Conservation (phyloP, 176 grass and related monocot species). For the barley (Hordeum vulgare) region MorexV3_pseudomolecules_assembly NC_058520.1:553303778-553304277, state of each 20-base stretch:
- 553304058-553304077: slow-evolving; percentile 8
- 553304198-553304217: not conserved
- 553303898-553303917: slow-evolving; percentile 38
- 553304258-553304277: not conserved
- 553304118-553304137: not conserved
- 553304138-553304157: not conserved
- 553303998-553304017: not conserved
- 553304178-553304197: not conserved
- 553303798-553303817: slow-evolving; percentile 25
- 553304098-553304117: not conserved
- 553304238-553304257: not conserved
- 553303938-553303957: not conserved
- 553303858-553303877: slow-evolving; percentile 62
- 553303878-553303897: slow-evolving; percentile 53
- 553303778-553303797: not conserved
- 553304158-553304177: not conserved
- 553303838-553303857: slow-evolving; percentile 37
- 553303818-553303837: slow-evolving; percentile 52
- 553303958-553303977: not conserved
- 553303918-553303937: not conserved
- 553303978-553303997: not conserved
- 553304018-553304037: not conserved
- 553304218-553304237: not conserved
- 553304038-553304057: not conserved
- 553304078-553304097: not conserved